phyloP scores from a whole-genome alignment of 1,284 basidiomycete genomes.

The Ustilago xerochloae region DNA sequence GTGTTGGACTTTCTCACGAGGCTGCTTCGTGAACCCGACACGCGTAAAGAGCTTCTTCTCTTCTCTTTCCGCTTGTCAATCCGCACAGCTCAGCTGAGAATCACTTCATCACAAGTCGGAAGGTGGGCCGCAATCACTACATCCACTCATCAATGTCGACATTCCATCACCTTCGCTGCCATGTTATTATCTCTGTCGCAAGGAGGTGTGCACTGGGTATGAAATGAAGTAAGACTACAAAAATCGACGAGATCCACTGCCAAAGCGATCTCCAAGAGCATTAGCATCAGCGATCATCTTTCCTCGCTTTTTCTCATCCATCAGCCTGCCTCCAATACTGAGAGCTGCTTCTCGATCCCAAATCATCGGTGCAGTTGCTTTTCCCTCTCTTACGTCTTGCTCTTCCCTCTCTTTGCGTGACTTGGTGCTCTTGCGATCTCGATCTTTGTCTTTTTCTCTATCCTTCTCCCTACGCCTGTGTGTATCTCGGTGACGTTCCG shows the following conservation, averaged over 20 bases:
- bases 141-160: no score
- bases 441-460: not conserved
- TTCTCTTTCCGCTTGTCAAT: not conserved
- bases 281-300: slow-evolving; percentile 42
- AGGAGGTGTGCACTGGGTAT: not conserved
- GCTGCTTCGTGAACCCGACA: no score
- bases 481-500: slow-evolving; percentile 15
- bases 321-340: slow-evolving; percentile 40
- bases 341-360: slow-evolving; percentile 56
- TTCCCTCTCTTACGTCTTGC: slow-evolving; percentile 35
- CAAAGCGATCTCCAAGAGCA: slow-evolving; percentile 43
- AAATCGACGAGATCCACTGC: slow-evolving; percentile 42
- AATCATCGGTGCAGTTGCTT: slow-evolving; percentile 36
- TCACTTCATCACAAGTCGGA: not conserved
- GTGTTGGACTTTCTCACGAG: slow-evolving; percentile 4
- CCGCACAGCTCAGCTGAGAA: not conserved
- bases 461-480: slow-evolving; percentile 9
- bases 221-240: slow-evolving; percentile 4
- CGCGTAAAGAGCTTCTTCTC: slow-evolving; percentile 8
- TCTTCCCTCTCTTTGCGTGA: slow-evolving; percentile 43
- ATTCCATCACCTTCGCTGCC: not conserved
- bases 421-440: slow-evolving; percentile 17
- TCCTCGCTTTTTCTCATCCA: slow-evolving; percentile 48
- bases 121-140: not conserved
- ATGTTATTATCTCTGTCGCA: not conserved